A percentile compares a stretch with the other conserved stretches of the same genome.
These are phyloP conservation scores for Cryptococcus amylolentus DNA, from an alignment of 1,284 basidiomycete species.

Conservation along the genomic window DNA sequence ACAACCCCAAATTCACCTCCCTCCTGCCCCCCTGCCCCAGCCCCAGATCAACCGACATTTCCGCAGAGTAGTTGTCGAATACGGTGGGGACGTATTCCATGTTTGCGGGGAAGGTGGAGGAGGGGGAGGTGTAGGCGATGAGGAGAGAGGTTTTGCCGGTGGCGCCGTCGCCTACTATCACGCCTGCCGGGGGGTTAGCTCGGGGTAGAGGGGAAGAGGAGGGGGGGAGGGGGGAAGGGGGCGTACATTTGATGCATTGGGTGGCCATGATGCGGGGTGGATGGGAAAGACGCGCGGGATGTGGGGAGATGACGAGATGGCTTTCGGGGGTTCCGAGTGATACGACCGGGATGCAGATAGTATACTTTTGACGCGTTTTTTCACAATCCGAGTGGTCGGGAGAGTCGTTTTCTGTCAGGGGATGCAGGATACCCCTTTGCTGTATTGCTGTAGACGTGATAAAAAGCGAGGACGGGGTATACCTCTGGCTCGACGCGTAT, in stretches of 20 bases:
- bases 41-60: constrained; percentile 94
- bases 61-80: constrained; percentile 50
- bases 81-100: constrained; percentile 51
- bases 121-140: constrained; percentile 50
- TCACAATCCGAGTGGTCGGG: too few relatives aligned
- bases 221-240: neutral
- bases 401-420: too few relatives aligned
- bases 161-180: constrained; percentile 98
- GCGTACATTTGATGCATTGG: constrained; percentile 34
- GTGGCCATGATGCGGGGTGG: constrained; percentile 6
- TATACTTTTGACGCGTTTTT: too few relatives aligned
- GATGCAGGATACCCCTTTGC: too few relatives aligned
- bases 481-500: too few relatives aligned
- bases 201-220: neutral
- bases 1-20: constrained; percentile 62
- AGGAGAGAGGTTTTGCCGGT: constrained; percentile 72
- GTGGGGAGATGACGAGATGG: too few relatives aligned
- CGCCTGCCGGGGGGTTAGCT: constrained; percentile 46
- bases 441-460: too few relatives aligned
- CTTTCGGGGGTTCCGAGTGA: too few relatives aligned
- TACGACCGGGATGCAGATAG: too few relatives aligned
- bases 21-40: constrained; percentile 50
- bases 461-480: too few relatives aligned
- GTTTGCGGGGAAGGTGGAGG: constrained; percentile 43
- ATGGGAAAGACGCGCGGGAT: too few relatives aligned